These are phyloP conservation scores for Sergeia podlipaevii DNA, from an alignment of 208 protist genomes.

Conservation along the genomic window DNA sequence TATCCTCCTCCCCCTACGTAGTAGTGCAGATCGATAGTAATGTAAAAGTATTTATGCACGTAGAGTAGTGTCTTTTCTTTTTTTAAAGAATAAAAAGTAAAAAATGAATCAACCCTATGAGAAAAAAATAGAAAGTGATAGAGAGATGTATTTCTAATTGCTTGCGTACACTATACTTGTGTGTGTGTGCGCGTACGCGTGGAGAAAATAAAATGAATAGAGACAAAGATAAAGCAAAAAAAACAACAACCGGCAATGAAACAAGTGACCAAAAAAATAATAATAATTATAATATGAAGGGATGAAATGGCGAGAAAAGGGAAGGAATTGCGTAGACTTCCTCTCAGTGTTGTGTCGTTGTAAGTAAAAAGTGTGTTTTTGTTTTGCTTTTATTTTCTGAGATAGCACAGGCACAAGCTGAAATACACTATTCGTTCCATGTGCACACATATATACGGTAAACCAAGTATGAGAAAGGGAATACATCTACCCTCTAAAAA, in stretches of 20 bases:
- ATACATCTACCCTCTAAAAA: too few species aligned
- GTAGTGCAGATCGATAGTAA: too few species aligned
- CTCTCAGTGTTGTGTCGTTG: too few species aligned
- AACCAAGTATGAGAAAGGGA: not conserved
- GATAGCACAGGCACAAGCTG: not conserved
- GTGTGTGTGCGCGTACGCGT: not conserved
- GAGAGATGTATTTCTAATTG: conserved; percentile 8
- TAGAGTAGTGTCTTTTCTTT: conserved; percentile 4
- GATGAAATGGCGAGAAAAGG: not conserved
- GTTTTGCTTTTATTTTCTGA: too few species aligned
- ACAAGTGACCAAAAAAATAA: not conserved
- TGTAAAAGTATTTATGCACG: conserved; percentile 14
- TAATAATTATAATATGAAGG: not conserved
- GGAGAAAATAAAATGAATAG: not conserved
- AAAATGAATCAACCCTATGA: conserved; percentile 2
- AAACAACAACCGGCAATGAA: not conserved
- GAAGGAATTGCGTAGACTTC: too few species aligned
- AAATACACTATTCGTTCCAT: too few species aligned
- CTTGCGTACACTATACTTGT: not conserved
- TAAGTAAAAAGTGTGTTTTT: not conserved
- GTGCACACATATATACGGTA: too few species aligned
- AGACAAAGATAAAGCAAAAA: not conserved
- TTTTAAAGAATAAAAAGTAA: not conserved
- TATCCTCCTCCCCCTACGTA: too few species aligned
- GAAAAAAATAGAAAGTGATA: conserved; percentile 2